Percentiles rank a stretch among this genome's conserved stretches.
phyloP scores from a whole-genome alignment of 371 early-diverging fungal species.

The Rhizopus arrhizus region DNA sequence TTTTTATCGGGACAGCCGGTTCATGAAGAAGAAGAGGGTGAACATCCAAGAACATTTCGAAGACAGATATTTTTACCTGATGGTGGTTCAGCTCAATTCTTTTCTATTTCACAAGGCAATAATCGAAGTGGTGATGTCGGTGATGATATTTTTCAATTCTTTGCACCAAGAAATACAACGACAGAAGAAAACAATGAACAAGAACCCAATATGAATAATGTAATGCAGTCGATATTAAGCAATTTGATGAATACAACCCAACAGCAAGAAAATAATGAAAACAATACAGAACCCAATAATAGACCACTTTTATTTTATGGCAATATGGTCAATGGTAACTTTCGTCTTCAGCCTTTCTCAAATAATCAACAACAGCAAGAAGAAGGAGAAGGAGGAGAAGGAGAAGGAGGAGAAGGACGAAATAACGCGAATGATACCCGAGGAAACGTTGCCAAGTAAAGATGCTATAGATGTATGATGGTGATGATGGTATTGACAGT shows the following conservation, averaged over 20 bases:
- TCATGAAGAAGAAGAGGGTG: not conserved
- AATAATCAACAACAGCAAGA: conserved; percentile 4
- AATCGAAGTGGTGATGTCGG: conserved; percentile 17
- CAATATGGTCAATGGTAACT: conserved; percentile 36
- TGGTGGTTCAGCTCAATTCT: conserved; percentile 18
- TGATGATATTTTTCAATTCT: conserved; percentile 34
- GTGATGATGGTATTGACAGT: no score
- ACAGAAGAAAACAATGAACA: not conserved
- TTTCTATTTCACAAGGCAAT: conserved; percentile 6
- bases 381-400: conserved; percentile 7
- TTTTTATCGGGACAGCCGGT: conserved; percentile 25
- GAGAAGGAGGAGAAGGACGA: conserved; percentile 1
- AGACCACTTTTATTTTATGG: conserved; percentile 37
- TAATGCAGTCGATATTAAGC: not conserved
- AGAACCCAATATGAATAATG: not conserved
- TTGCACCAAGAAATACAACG: conserved; percentile 8
- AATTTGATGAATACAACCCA: not conserved
- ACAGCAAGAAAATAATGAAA: not conserved
- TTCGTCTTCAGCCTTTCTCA: conserved; percentile 32
- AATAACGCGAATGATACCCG: conserved; percentile 10
- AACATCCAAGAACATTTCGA: not conserved
- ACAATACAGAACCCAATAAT: not conserved
- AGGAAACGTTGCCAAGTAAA: conserved; percentile 31
- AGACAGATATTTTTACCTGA: conserved; percentile 7
- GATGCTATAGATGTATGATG: not conserved